Conservation (phyloP, 306 rosid species). For the Prunus kanzakura region DNA sequence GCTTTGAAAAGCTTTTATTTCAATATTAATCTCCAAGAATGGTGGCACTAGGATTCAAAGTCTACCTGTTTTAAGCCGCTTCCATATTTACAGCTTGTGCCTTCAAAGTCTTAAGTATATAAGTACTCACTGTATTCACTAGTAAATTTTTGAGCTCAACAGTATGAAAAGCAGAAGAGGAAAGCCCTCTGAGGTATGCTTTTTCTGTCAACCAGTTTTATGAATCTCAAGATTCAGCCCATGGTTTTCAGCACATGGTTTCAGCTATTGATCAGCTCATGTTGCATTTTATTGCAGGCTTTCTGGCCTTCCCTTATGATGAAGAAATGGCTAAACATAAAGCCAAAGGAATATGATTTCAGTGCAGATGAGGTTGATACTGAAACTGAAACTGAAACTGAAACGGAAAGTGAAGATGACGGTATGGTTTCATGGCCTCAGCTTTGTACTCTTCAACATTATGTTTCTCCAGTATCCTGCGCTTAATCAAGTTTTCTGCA, state of each 20-base stretch:
- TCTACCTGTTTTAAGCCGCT: slow-evolving; percentile 17
- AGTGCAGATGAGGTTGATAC: slow-evolving; percentile 97
- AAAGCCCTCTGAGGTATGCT: slow-evolving; percentile 70
- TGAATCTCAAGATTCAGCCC: slow-evolving; percentile 7
- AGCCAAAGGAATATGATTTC: slow-evolving; percentile 85
- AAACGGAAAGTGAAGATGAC: slow-evolving; percentile 88
- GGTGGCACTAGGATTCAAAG: slow-evolving; percentile 25
- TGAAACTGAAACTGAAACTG: slow-evolving; percentile 52
- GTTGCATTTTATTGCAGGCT: slow-evolving; percentile 50
- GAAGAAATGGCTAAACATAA: slow-evolving; percentile 95
- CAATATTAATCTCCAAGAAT: slow-evolving; percentile 17
- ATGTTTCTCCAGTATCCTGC: neutral
- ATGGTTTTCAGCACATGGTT: neutral
- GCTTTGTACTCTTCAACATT: neutral
- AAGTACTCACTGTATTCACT: slow-evolving; percentile 13
- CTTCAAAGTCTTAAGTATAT: slow-evolving; percentile 29
- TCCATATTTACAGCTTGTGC: slow-evolving; percentile 43
- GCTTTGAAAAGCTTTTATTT: slow-evolving; percentile 19
- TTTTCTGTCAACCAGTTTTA: slow-evolving; percentile 19
- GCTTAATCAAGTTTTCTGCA: slow-evolving; percentile 23
- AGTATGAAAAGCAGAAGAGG: slow-evolving; percentile 68
- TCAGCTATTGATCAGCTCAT: slow-evolving; percentile 9
- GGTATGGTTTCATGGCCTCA: slow-evolving; percentile 38
- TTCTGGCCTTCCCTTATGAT: slow-evolving; percentile 97
- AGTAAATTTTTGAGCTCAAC: slow-evolving; percentile 27